A percentile compares a stretch with the other conserved stretches of the same genome.
Evolutionary conservation across 768 basidiomycete species (phyloP).

Genomic region (Lanmaoa rubissima): DNA sequence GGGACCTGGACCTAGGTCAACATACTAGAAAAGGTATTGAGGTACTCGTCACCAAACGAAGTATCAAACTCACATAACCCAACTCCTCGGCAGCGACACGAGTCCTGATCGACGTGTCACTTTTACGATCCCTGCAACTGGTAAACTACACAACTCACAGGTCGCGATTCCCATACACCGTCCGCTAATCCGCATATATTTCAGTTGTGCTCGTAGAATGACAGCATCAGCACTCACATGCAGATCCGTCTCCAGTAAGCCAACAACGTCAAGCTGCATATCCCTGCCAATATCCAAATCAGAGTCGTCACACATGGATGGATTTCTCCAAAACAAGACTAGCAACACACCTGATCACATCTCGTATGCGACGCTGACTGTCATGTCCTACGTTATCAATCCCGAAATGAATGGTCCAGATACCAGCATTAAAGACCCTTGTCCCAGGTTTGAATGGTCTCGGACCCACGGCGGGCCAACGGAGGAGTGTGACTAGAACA

Average conservation of each 20-base stretch:
- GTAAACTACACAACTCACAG: slow-evolving; percentile 43
- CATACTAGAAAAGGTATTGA: slow-evolving; percentile 49
- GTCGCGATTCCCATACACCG: slow-evolving; percentile 83
- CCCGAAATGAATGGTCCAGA: slow-evolving; percentile 94
- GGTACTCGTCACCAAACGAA: not conserved
- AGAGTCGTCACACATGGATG: not conserved
- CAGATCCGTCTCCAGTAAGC: slow-evolving; percentile 82
- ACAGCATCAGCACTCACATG: slow-evolving; percentile 49
- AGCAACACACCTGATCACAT: slow-evolving; percentile 59
- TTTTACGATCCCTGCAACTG: not conserved
- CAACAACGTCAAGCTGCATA: slow-evolving; percentile 83
- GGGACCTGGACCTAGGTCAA: slow-evolving; percentile 86
- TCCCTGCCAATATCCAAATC: slow-evolving; percentile 43
- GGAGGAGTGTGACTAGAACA: slow-evolving; percentile 52
- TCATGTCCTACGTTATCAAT: slow-evolving; percentile 40
- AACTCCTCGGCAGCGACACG: slow-evolving; percentile 73
- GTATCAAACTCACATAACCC: slow-evolving; percentile 62
- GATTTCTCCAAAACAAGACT: not conserved
- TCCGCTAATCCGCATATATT: slow-evolving; percentile 41
- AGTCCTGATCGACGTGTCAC: slow-evolving; percentile 46
- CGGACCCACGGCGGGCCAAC: slow-evolving; percentile 48
- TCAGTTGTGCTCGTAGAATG: not conserved
- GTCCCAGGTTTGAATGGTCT: slow-evolving; percentile 61
- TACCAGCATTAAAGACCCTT: slow-evolving; percentile 74
- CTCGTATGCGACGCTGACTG: slow-evolving; percentile 34